phyloP scores from a whole-genome alignment of 164 flowering plant genomes.

The Kingdonia uniflora region DNA sequence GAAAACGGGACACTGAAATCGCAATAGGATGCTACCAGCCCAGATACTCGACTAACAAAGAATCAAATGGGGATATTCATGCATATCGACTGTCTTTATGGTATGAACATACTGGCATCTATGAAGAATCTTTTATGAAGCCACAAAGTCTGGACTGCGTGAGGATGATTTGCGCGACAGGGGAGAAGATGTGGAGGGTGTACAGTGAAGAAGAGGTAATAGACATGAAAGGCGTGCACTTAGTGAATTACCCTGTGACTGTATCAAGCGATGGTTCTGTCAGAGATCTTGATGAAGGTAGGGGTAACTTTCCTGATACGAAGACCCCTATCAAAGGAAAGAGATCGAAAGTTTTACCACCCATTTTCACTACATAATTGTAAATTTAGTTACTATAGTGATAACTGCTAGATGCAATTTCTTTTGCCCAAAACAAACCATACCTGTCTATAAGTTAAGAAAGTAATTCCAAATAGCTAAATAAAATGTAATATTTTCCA shows the following conservation, averaged over 20 bases:
- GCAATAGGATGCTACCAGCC: conserved; percentile 85
- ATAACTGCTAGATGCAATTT: too few species aligned
- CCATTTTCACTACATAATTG: conserved; percentile 16
- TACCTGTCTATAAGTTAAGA: too few species aligned
- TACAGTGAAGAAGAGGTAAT: conserved; percentile 44
- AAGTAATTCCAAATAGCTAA: too few species aligned
- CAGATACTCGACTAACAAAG: conserved; percentile 9
- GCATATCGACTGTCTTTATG: conserved; percentile 72
- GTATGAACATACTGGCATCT: conserved; percentile 72
- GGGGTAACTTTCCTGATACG: conserved; percentile 74
- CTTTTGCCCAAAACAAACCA: too few species aligned
- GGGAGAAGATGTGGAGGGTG: conserved; percentile 61
- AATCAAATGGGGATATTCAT: conserved; percentile 28
- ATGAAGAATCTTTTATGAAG: conserved; percentile 30
- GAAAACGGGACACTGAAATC: conserved; percentile 83
- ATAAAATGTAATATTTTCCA: too few species aligned
- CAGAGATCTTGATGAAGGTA: conserved; percentile 33
- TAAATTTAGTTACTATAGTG: too few species aligned
- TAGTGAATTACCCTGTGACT: conserved; percentile 59
- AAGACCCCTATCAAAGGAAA: conserved; percentile 49
- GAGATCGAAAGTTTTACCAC: conserved; percentile 58
- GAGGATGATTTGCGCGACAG: conserved; percentile 30
- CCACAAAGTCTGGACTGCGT: conserved; percentile 60
- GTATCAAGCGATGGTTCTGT: conserved; percentile 44
- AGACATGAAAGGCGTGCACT: conserved; percentile 86